Percentiles rank a stretch among this genome's conserved stretches.
phyloP scores from a whole-genome alignment of 179 eudicot species.

The Drosera spatulata region DNA sequence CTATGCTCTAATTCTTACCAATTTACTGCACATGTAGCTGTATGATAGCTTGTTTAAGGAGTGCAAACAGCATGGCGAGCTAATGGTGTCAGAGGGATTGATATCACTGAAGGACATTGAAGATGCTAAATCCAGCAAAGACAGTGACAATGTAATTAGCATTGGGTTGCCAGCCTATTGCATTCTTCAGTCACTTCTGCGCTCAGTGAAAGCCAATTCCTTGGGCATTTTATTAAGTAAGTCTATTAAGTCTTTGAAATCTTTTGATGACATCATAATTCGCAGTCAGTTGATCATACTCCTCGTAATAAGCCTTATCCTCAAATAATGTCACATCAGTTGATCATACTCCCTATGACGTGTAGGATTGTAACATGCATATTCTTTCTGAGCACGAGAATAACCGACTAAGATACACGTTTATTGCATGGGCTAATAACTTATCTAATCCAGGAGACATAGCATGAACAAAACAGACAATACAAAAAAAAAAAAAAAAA shows the following conservation, averaged over 20 bases:
- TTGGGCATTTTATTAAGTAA: conserved; percentile 64
- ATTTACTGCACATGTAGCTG: conserved; percentile 26
- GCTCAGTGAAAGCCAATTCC: conserved; percentile 67
- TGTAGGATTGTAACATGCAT: too few relatives aligned
- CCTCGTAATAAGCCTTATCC: too few relatives aligned
- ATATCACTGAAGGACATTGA: conserved; percentile 65
- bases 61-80: conserved; percentile 52
- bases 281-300: too few relatives aligned
- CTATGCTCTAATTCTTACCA: background rate
- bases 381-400: too few relatives aligned
- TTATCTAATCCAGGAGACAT: too few relatives aligned
- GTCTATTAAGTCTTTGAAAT: conserved; percentile 3
- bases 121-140: conserved; percentile 60
- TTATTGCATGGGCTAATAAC: too few relatives aligned
- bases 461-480: too few relatives aligned
- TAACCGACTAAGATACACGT: too few relatives aligned
- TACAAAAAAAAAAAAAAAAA: too few relatives aligned
- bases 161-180: conserved; percentile 78
- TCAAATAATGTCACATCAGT: too few relatives aligned
- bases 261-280: too few relatives aligned
- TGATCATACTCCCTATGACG: too few relatives aligned
- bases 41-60: conserved; percentile 55
- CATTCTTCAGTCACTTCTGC: conserved; percentile 54
- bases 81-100: conserved; percentile 46
- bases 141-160: conserved; percentile 35